Evolutionary conservation across 257 asterid species (phyloP).

Genomic region (Salvia hispanica): DNA sequence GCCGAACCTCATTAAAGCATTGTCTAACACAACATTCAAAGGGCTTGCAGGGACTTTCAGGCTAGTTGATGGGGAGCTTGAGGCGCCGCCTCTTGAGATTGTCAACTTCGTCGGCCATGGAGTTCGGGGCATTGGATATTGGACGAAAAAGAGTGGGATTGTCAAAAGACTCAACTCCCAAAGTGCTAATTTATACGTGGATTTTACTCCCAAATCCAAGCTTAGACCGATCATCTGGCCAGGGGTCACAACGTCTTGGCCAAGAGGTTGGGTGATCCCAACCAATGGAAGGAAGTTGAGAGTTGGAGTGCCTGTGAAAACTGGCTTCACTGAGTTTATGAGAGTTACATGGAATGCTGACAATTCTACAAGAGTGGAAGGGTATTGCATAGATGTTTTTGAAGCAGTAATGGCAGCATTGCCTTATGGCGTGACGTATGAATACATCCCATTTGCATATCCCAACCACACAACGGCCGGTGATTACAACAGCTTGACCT

Average conservation of each 20-base stretch:
- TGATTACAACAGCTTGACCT: constrained; percentile 22
- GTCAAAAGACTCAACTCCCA: constrained; percentile 27
- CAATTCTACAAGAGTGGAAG: constrained; percentile 40
- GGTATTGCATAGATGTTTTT: constrained; percentile 53
- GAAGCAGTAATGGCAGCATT: constrained; percentile 47
- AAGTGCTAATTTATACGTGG: background rate
- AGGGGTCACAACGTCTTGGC: constrained; percentile 33
- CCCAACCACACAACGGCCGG: constrained; percentile 29
- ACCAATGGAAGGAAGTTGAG: constrained; percentile 46
- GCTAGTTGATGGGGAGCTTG: constrained; percentile 44
- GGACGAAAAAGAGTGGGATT: constrained; percentile 42
- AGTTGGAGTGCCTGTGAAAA: constrained; percentile 47
- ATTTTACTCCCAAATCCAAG: constrained; percentile 35
- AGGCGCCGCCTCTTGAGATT: constrained; percentile 45
- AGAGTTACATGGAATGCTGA: constrained; percentile 34
- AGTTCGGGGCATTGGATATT: constrained; percentile 39
- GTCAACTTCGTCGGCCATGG: constrained; percentile 44
- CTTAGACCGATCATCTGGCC: constrained; percentile 50
- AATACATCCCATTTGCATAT: constrained; percentile 34
- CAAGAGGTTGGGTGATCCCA: constrained; percentile 61
- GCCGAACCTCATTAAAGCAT: constrained; percentile 35
- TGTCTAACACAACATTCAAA: constrained; percentile 31
- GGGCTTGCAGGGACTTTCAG: constrained; percentile 48
- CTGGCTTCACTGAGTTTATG: constrained; percentile 45
- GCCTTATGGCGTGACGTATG: constrained; percentile 39